Evolutionary conservation across 2,329 filamentous ascomycete species (phyloP), one percentile per base, ranked within the genome.

Genomic region (Trichoderma oligosporum): DNA sequence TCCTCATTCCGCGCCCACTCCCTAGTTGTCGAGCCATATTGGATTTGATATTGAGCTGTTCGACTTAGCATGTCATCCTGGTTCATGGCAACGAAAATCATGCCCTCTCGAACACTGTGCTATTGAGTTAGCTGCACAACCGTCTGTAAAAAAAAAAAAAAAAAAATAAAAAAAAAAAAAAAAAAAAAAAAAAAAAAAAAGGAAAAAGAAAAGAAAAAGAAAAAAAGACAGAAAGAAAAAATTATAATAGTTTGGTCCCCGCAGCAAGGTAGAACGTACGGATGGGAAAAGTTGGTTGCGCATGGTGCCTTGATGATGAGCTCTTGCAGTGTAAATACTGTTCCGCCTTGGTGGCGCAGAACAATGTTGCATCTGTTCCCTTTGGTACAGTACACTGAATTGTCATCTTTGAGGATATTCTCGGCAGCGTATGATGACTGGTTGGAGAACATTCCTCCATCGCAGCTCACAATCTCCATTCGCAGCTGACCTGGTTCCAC

Each of bases 61-160:
- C 86, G 81, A 18, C 78, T 82, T 41, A 94, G 74, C 1, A 94
- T 76, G 60, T 94, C 86, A 63, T 95, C 85, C 35, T 86, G 82
- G 38, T 85, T 82, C 92, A 97, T 96, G 44, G 89, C 83, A 25
- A 97, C 81, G 67, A 97, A 97, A 1, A 97, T 83, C 81, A 97
- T 87, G 42, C 94, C 93, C 79, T 96, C 89, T 72, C 93, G 87
- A 53, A 96, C 86, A 54, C 89, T 93, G 68, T 57, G 45, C 55
- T 56, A 61, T 57, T 57, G 53, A 61, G 56, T 61, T 61, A 58
- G 58, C 51, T n/a, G n/a, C n/a, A n/a, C n/a, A n/a, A n/a, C n/a
- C n/a, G n/a, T n/a, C n/a, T n/a, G n/a, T n/a, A n/a, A n/a, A n/a
- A n/a, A n/a, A 79, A 72, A 22, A 49, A 12, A 16, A 4, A 18